These are phyloP conservation scores for Penicillium lividum DNA, from an alignment of 495 filamentous ascomycete genomes.

Conservation along the genomic window DNA sequence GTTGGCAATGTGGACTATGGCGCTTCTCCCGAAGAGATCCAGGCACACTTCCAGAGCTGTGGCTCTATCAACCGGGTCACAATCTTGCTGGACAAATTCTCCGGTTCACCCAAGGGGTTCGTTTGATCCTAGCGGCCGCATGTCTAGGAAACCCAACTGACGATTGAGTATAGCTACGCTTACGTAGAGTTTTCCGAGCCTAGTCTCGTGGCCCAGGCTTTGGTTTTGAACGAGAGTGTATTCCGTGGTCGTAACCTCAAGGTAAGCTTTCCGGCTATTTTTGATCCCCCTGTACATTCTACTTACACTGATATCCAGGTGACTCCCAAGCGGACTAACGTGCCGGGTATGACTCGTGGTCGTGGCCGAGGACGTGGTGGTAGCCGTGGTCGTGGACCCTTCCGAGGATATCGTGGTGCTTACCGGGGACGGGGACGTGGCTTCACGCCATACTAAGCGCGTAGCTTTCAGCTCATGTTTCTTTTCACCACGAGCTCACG, in stretches of 20 bases:
- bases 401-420: conserved; percentile 30
- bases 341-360: conserved; percentile 89
- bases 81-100: conserved; percentile 96
- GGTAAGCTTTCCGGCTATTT: conserved; percentile 47
- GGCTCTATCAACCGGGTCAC: conserved; percentile 98
- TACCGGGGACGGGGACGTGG: conserved; percentile 69
- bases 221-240: conserved; percentile 94
- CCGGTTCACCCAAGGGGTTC: conserved; percentile 97
- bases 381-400: conserved; percentile 63
- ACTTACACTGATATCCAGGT: conserved; percentile 53
- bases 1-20: conserved; percentile 99
- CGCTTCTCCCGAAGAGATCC: conserved; percentile 96
- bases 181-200: conserved; percentile 99
- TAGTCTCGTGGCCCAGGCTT: conserved; percentile 84
- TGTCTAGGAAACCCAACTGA: not conserved
- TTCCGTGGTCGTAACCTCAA: conserved; percentile 95
- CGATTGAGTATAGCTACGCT: conserved; percentile 70
- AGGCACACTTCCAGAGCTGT: conserved; percentile 97
- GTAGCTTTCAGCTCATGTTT: conserved; percentile 9
- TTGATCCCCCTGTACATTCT: not conserved
- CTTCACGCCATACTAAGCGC: conserved; percentile 72
- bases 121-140: conserved; percentile 24
- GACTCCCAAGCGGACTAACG: conserved; percentile 94
- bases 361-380: conserved; percentile 65
- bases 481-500: not conserved